Evolutionary conservation across 1,284 basidiomycete genomes (phyloP).

Genomic region (Cronartium ribicola): DNA sequence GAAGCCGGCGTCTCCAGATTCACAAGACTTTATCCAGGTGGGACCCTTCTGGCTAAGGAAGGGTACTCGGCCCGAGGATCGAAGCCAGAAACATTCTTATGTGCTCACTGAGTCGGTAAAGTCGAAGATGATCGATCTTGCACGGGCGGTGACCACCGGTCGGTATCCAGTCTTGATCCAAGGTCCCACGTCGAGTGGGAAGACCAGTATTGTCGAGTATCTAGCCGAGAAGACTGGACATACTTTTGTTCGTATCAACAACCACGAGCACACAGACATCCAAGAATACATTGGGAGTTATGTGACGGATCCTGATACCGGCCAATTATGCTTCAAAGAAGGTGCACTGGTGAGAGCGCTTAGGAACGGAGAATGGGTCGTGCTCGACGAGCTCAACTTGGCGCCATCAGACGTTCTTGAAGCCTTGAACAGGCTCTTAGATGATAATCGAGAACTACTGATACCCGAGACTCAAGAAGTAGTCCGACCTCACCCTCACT

Average conservation of each 20-base stretch:
- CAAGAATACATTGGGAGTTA: constrained; percentile 99
- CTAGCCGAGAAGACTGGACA: constrained; percentile 90
- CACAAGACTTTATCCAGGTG: constrained; percentile 68
- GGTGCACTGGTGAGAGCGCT: constrained; percentile 89
- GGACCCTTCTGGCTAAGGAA: constrained; percentile 86
- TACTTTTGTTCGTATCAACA: constrained; percentile 95
- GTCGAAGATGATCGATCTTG: constrained; percentile 83
- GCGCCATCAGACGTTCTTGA: constrained; percentile 98
- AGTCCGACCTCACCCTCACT: constrained; percentile 85
- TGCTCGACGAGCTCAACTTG: constrained; percentile 93
- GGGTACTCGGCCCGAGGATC: constrained; percentile 63
- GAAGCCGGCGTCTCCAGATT: constrained; percentile 56
- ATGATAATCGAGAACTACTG: constrained; percentile 94
- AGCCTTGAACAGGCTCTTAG: constrained; percentile 89
- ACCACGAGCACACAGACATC: constrained; percentile 97
- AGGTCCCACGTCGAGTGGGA: constrained; percentile 95
- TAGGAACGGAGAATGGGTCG: constrained; percentile 92
- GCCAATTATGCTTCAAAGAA: constrained; percentile 89
- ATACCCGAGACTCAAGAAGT: constrained; percentile 96
- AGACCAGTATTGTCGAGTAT: constrained; percentile 95
- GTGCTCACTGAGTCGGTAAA: constrained; percentile 97
- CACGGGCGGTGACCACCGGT: constrained; percentile 81
- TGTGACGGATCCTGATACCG: constrained; percentile 82
- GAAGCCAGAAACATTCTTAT: constrained; percentile 64
- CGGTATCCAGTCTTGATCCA: constrained; percentile 94